Evolutionary conservation across 2,329 filamentous ascomycete genomes (phyloP).

Genomic region (Fusarium musae): DNA sequence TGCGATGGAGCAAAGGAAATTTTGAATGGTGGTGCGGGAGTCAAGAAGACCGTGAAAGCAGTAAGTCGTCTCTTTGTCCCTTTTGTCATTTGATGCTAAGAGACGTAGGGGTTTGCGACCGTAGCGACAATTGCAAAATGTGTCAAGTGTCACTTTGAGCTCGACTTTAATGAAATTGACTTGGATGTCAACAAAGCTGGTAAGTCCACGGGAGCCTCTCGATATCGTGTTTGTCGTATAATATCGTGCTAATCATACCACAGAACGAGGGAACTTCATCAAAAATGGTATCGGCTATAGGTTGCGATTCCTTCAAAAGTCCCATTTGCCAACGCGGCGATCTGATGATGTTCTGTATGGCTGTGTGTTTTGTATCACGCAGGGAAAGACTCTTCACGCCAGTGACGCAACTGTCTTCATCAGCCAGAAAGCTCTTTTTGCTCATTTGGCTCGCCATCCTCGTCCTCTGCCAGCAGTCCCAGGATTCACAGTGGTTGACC

Average conservation of each 20-base stretch:
- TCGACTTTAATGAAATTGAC: constrained; percentile 64
- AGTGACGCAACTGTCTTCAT: constrained; percentile 69
- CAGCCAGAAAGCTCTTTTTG: constrained; percentile 62
- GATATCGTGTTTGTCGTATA: neutral
- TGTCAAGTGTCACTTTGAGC: constrained; percentile 63
- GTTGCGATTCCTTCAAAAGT: constrained; percentile 66
- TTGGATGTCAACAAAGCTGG: constrained; percentile 61
- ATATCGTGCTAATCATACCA: constrained; percentile 17
- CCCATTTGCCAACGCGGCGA: constrained; percentile 61
- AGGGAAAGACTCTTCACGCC: constrained; percentile 61
- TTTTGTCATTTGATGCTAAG: neutral
- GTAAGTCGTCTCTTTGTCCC: constrained; percentile 46
- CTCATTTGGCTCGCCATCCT: constrained; percentile 64
- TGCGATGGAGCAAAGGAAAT: constrained; percentile 65
- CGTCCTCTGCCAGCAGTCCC: constrained; percentile 62
- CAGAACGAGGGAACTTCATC: constrained; percentile 60
- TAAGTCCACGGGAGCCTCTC: constrained; percentile 43
- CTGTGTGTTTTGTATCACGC: constrained; percentile 64
- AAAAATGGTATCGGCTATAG: constrained; percentile 61
- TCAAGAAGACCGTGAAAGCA: constrained; percentile 62
- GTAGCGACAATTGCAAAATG: constrained; percentile 62
- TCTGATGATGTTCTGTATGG: constrained; percentile 65
- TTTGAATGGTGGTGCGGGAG: constrained; percentile 59
- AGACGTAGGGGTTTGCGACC: constrained; percentile 53
- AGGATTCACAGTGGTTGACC: constrained; percentile 62